Percentiles rank a stretch among this genome's conserved stretches.
Evolutionary conservation across 495 filamentous ascomycete genomes (phyloP).

Genomic region (Daldinia caldariorum): DNA sequence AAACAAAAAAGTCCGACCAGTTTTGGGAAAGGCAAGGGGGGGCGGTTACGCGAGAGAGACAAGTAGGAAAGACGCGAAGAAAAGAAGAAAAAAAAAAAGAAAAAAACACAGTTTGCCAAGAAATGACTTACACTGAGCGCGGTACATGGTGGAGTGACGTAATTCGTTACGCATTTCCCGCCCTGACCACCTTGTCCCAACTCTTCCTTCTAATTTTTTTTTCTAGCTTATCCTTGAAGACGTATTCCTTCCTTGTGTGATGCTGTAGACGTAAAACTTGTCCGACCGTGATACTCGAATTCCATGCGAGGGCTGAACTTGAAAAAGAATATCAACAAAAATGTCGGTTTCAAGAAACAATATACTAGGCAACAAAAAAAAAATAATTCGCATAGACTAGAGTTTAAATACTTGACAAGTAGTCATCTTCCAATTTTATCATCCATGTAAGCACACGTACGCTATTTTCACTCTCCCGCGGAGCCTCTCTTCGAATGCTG

Average conservation of each 20-base stretch:
- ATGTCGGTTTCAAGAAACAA: neutral
- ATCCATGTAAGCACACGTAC: slow-evolving; percentile 1
- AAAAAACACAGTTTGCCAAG: slow-evolving; percentile 39
- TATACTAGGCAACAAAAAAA: too few relatives aligned
- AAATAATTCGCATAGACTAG: too few relatives aligned
- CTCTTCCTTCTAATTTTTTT: slow-evolving; percentile 34
- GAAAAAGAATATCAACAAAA: neutral
- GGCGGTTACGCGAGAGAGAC: neutral
- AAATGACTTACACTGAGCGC: slow-evolving; percentile 36
- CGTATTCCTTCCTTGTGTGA: neutral
- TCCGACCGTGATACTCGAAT: slow-evolving; percentile 12
- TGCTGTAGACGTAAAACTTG: neutral
- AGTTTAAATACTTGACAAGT: too few relatives aligned
- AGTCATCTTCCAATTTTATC: slow-evolving; percentile 7
- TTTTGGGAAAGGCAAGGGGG: slow-evolving; percentile 31
- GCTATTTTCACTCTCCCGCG: slow-evolving; percentile 17
- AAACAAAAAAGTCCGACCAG: slow-evolving; percentile 17
- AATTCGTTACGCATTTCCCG: slow-evolving; percentile 44
- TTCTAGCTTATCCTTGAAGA: slow-evolving; percentile 22
- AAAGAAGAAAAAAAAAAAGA: slow-evolving; percentile 2
- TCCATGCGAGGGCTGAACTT: slow-evolving; percentile 27
- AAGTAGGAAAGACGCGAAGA: slow-evolving; percentile 10
- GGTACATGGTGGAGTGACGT: slow-evolving; percentile 49
- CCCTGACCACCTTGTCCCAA: slow-evolving; percentile 35
- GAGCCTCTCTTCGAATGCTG: slow-evolving; percentile 35